A percentile compares a stretch with the other conserved stretches of the same genome.
Conservation (phyloP, 768 basidiomycete species). For the Nidula microcarpa region DNA sequence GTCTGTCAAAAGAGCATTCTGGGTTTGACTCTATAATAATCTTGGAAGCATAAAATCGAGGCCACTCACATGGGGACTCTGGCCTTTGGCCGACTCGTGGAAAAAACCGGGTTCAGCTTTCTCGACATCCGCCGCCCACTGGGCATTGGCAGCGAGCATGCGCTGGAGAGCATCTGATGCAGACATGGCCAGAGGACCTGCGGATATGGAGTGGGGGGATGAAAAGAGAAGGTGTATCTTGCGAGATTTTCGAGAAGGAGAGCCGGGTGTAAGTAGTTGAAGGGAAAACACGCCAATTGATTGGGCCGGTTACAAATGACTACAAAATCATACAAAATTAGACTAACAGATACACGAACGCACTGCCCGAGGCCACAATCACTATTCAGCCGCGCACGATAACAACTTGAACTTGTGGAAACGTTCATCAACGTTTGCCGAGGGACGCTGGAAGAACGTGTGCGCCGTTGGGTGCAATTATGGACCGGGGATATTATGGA, state of each 20-base stretch:
- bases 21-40: slow-evolving; percentile 3
- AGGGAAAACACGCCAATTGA: background rate
- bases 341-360: no score
- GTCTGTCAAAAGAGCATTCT: slow-evolving; percentile 34
- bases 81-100: slow-evolving; percentile 52
- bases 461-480: no score
- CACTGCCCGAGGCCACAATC: no score
- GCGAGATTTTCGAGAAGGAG: slow-evolving; percentile 7
- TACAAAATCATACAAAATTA: no score
- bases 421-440: no score
- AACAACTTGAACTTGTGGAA: no score
- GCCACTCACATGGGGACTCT: slow-evolving; percentile 56
- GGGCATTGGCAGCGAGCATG: slow-evolving; percentile 48
- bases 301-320: background rate
- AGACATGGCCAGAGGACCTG: slow-evolving; percentile 8
- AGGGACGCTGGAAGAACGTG: no score
- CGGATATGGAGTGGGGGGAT: slow-evolving; percentile 6
- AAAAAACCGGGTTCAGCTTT: slow-evolving; percentile 64
- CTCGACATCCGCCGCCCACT: slow-evolving; percentile 67
- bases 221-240: slow-evolving; percentile 3
- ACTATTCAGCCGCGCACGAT: no score
- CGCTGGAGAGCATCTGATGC: slow-evolving; percentile 18
- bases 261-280: background rate
- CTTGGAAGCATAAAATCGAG: slow-evolving; percentile 3
- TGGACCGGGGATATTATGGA: no score